Evolutionary conservation across 148 eudicot species (phyloP), one percentile per base, ranked within the genome.

Genomic region (Rhododendron simsii): DNA sequence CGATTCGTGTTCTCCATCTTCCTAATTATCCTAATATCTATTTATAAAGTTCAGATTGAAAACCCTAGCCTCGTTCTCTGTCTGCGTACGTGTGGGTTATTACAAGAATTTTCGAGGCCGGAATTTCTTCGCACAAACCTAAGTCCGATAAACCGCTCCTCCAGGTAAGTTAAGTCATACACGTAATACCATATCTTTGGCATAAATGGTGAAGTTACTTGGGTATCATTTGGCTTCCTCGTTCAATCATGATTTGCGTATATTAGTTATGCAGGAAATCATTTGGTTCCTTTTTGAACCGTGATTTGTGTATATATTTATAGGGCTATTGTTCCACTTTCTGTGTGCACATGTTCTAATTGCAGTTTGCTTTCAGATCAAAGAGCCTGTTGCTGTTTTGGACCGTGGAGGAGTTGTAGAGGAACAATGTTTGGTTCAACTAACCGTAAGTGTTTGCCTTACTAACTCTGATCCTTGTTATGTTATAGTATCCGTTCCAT

Each of bases 401-500:
- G 16, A 18, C 28, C 15, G 48, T 21, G 16, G 86, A 44, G 51
- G 16, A 78, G 5, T 39, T 28, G 2, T 23, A 15, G 23, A 28
- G 78, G 85, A 86, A 87, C 78, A 81, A 92, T 92, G 94, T 92
- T 91, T 81, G 91, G 91, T 76, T 91, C 94, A 41, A 91, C 81
- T 82, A 89, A 75, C 65, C 89, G 94, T 92, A 91, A 91, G 92
- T 88, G 51, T 48, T 84, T 50, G 18, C 33, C 39, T 82, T 35
- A 4, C 47, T 45, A 20, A 44, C 73, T 73, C 33, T 12, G 13
- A 21, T 39, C 15, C 6, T 0, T 45, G 15, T 69, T 3, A 20
- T 41, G 18, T 65, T 47, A n/a, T 20, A n/a, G 7, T 41, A 69
- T 1, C 9, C 28, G 15, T 71, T 45, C 48, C 2, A 45, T 3